Percentiles rank a stretch among this genome's conserved stretches.
Evolutionary conservation across 1,284 basidiomycete genomes (phyloP).

Genomic region (Pisolithus thermaeus): DNA sequence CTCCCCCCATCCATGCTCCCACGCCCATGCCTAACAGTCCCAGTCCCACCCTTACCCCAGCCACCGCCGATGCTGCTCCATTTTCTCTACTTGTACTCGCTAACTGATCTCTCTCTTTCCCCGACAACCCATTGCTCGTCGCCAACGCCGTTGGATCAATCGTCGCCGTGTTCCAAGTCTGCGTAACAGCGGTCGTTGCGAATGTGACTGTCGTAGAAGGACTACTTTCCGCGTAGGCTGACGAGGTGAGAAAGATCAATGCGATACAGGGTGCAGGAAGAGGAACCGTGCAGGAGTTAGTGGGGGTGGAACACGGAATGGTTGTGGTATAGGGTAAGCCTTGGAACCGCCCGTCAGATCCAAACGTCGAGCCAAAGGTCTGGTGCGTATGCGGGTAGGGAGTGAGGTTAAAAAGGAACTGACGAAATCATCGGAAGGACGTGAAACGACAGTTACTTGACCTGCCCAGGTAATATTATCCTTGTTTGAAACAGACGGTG

Average conservation of each 20-base stretch:
- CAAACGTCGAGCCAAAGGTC: constrained; percentile 46
- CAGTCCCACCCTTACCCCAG: not conserved
- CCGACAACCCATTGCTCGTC: constrained; percentile 31
- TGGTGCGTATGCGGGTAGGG: constrained; percentile 20
- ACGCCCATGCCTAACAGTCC: not conserved
- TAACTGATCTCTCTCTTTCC: constrained; percentile 11
- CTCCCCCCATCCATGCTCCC: not conserved
- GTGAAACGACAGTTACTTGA: constrained; percentile 22
- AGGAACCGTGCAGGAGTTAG: constrained; percentile 50
- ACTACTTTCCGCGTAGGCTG: constrained; percentile 34
- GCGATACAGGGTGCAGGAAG: constrained; percentile 71
- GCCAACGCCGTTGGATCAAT: constrained; percentile 34
- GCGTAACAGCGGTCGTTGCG: constrained; percentile 47
- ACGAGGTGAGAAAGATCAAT: constrained; percentile 61
- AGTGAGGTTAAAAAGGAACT: not conserved
- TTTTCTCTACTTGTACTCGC: constrained; percentile 27
- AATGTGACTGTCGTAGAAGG: constrained; percentile 44
- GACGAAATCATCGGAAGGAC: not conserved
- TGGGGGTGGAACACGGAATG: constrained; percentile 37
- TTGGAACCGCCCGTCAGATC: constrained; percentile 44
- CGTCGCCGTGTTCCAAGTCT: constrained; percentile 42
- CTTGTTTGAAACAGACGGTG: constrained; percentile 41
- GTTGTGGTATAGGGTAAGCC: constrained; percentile 36
- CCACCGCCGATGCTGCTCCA: constrained; percentile 5
- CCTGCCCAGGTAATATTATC: constrained; percentile 51